phyloP scores from a whole-genome alignment of 2,329 filamentous ascomycete species.

The Cryphonectria japonica region DNA sequence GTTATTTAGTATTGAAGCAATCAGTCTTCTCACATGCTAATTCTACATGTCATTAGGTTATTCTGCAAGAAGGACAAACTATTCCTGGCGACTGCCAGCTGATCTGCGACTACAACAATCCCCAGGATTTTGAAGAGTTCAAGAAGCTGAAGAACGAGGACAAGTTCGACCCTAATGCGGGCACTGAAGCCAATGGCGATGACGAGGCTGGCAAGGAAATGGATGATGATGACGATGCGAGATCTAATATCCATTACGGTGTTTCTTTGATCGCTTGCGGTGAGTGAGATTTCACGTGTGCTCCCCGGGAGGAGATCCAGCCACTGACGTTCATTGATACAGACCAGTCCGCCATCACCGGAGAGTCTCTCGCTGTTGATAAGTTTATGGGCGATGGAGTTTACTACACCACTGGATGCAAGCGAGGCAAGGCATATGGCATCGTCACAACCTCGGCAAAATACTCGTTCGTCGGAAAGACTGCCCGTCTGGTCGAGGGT shows the following conservation, averaged over 20 bases:
- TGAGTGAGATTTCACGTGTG: not conserved
- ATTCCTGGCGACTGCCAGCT: conserved; percentile 70
- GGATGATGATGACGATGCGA: conserved; percentile 22
- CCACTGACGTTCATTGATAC: not conserved
- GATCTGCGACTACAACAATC: conserved; percentile 71
- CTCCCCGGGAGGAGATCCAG: not conserved
- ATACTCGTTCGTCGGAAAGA: conserved; percentile 77
- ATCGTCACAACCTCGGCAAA: conserved; percentile 69
- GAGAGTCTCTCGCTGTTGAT: conserved; percentile 66
- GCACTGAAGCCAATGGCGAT: conserved; percentile 33
- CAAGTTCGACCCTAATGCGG: conserved; percentile 47
- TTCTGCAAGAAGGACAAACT: conserved; percentile 70
- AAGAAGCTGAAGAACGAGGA: conserved; percentile 67
- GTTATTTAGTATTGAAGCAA: no score
- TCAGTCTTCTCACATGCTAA: conserved; percentile 45
- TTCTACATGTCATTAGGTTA: conserved; percentile 47
- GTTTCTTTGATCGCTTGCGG: conserved; percentile 26
- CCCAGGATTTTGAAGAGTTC: conserved; percentile 50
- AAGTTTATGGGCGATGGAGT: conserved; percentile 77
- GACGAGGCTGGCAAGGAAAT: conserved; percentile 13
- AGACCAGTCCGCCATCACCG: conserved; percentile 11
- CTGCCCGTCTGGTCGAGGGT: conserved; percentile 73
- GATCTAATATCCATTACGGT: conserved; percentile 23
- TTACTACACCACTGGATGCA: conserved; percentile 82
- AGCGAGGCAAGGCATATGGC: conserved; percentile 76